phyloP scores from a whole-genome alignment of 2,329 filamentous ascomycete species.

The Penicillium occitanis region DNA sequence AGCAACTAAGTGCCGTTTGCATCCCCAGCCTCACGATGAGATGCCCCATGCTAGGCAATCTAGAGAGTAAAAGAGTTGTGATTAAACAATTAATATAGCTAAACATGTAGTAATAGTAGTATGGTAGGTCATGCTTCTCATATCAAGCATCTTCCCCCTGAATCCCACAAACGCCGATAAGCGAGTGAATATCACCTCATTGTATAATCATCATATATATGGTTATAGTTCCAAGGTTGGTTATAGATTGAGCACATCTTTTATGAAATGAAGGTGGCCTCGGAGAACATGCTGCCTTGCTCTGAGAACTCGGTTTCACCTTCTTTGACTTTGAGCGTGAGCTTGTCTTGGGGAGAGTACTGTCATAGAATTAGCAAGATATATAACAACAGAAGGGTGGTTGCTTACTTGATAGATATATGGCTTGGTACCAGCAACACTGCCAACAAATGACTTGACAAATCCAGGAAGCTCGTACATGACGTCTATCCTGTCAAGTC shows the following conservation, averaged over 20 bases:
- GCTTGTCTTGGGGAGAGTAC: constrained; percentile 67
- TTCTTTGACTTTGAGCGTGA: constrained; percentile 78
- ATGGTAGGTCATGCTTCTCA: neutral
- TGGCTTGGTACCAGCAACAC: constrained; percentile 85
- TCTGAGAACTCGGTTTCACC: constrained; percentile 77
- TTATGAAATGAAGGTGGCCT: constrained; percentile 93
- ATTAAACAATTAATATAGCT: constrained; percentile 17
- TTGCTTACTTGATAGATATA: constrained; percentile 88
- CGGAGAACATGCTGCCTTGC: constrained; percentile 75
- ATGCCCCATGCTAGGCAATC: neutral
- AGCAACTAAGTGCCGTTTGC: neutral
- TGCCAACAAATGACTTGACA: constrained; percentile 88
- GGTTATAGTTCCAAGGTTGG: constrained; percentile 4
- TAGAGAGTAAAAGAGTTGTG: neutral
- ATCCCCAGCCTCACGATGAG: neutral
- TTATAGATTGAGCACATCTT: constrained; percentile 9
- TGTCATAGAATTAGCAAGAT: constrained; percentile 36
- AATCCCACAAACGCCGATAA: constrained; percentile 17
- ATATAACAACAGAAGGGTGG: neutral
- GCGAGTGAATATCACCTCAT: constrained; percentile 11
- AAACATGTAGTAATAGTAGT: constrained; percentile 5
- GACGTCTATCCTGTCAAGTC: constrained; percentile 82
- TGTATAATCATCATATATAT: constrained; percentile 12
- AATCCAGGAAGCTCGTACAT: constrained; percentile 96
- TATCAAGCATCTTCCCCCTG: neutral